Base-by-base conservation (phyloP, 2,329 filamentous ascomycete genomes). In the Fusarium cyanostomum region DNA sequence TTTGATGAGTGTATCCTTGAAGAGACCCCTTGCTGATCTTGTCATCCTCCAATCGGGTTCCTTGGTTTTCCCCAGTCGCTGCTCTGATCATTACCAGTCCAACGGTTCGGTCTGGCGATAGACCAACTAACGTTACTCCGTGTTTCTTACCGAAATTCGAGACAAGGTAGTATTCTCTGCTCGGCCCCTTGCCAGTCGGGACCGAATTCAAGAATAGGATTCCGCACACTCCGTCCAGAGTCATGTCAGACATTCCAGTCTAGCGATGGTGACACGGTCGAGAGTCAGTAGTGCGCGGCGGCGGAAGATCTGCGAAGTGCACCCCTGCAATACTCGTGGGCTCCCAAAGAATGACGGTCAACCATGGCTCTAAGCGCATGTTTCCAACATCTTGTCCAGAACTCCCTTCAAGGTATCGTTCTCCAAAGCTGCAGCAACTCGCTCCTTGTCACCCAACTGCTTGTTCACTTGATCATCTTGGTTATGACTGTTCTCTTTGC, bases 381-480 rank as follows among this genome's bases (percentile, higher is more conserved):
- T 94, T 74, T 92, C 89, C 62, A 98, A 83, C 95, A 99, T 98
- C 78, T 95, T 97, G 74, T 92, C 88, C 64, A 99, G 83, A 28
- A 97, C 92, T 35, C 89, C 89, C 82, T 92, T 92, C 59, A 99
- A 80, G 1, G 92, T 96, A 54, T 92, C 91, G 74, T 99, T 99
- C 78, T 98, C 95, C 69, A 97, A 81, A 7, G 95, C 95, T 9
- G 95, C 95, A 1, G 94, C 94, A 39, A 99, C 95, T 60, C 95
- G 84, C 80, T 99, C 95, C 82, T 98, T 99, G 79, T 99, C 95
- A 30, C 89, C 92, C 38, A 99, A 81, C 78, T 99, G 95, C 82
- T 97, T 97, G 80, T 96, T 97, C 49, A 97, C 93, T 75, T 97
- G 93, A 63, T 97, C 93, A 41, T 92, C 94, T 60, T 96, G 96